A percentile compares a stretch with the other conserved stretches of the same genome.
Conservation (phyloP, 2,329 filamentous ascomycete genomes). For the Talaromyces sp. region DNA sequence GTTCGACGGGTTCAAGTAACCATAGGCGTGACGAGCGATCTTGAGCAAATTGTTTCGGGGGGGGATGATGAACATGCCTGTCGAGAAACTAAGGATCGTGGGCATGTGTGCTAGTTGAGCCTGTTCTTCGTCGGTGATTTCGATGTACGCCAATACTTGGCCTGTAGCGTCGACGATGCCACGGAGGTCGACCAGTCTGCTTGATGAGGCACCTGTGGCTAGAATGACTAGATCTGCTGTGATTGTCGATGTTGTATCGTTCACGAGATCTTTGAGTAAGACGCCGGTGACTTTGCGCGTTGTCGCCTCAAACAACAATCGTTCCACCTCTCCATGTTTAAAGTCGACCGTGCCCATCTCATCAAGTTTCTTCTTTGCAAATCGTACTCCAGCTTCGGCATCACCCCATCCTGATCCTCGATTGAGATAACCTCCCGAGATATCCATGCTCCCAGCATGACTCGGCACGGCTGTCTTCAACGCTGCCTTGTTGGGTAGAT, state of each 20-base stretch:
- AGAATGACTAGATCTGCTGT: constrained; percentile 71
- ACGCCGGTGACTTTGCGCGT: constrained; percentile 45
- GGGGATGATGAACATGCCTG: constrained; percentile 55
- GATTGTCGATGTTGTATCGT: constrained; percentile 36
- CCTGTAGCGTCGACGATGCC: constrained; percentile 76
- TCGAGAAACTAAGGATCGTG: constrained; percentile 51
- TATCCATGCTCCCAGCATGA: constrained; percentile 33
- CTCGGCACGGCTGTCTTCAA: constrained; percentile 34
- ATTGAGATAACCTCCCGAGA: constrained; percentile 45
- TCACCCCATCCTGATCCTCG: constrained; percentile 47
- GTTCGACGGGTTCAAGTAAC: constrained; percentile 52
- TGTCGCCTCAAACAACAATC: constrained; percentile 29
- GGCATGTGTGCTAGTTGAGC: constrained; percentile 61
- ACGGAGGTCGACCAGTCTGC: constrained; percentile 69
- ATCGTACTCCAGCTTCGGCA: constrained; percentile 41
- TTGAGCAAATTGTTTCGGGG: constrained; percentile 59
- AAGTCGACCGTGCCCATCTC: constrained; percentile 36
- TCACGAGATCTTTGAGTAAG: constrained; percentile 33
- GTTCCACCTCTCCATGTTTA: constrained; percentile 34
- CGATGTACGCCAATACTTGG: constrained; percentile 74
- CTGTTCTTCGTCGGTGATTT: constrained; percentile 69
- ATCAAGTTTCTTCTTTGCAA: constrained; percentile 37
- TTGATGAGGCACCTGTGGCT: constrained; percentile 84
- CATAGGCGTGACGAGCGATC: constrained; percentile 65
- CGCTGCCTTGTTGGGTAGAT: constrained; percentile 33